phyloP scores from a whole-genome alignment of 1,284 basidiomycete genomes.

The Ganoderma lingzhi region DNA sequence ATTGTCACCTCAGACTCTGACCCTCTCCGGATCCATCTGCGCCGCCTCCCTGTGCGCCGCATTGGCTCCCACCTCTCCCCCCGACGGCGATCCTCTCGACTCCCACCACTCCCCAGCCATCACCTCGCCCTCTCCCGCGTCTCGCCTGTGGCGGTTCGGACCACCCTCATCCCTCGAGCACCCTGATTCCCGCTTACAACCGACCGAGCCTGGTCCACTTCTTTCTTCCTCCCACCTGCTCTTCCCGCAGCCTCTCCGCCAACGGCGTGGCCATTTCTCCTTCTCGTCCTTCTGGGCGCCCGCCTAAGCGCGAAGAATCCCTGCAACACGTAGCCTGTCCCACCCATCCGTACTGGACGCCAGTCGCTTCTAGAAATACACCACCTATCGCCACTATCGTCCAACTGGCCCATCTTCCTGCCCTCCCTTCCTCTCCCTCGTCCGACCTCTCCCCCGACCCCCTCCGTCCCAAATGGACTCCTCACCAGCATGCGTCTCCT shows the following conservation, averaged over 20 bases:
- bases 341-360: slow-evolving; percentile 29
- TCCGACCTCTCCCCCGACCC: slow-evolving; percentile 16
- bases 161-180: slow-evolving; percentile 1
- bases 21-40: background rate
- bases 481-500: slow-evolving; percentile 66
- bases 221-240: slow-evolving; percentile 6
- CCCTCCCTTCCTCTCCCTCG: slow-evolving; percentile 30
- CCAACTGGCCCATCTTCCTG: slow-evolving; percentile 25
- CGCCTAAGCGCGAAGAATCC: slow-evolving; percentile 26
- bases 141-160: slow-evolving; percentile 1
- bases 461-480: slow-evolving; percentile 42
- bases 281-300: slow-evolving; percentile 23
- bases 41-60: background rate
- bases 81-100: background rate
- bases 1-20: too few species aligned
- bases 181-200: slow-evolving; percentile 11
- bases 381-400: slow-evolving; percentile 35
- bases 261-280: slow-evolving; percentile 7
- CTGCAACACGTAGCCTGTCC: slow-evolving; percentile 23
- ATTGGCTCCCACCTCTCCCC: background rate
- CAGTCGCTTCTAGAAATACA: slow-evolving; percentile 38
- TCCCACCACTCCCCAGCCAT: background rate
- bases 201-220: slow-evolving; percentile 3
- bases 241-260: slow-evolving; percentile 1
- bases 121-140: background rate